These are phyloP conservation scores for Aspergillus caelatus DNA, from an alignment of 2,329 filamentous ascomycete species.

Conservation along the genomic window DNA sequence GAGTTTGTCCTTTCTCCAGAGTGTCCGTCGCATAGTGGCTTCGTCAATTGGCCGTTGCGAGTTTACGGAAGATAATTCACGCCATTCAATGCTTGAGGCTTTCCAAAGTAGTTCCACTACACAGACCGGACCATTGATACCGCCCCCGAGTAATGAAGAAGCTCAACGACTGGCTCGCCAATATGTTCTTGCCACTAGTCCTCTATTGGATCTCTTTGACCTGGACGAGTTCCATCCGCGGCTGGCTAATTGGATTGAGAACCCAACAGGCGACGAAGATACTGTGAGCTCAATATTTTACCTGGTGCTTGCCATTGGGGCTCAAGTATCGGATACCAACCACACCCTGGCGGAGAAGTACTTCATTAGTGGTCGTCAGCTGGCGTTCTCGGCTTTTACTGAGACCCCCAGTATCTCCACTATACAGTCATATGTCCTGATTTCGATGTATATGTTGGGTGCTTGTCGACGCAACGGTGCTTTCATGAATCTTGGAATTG, in stretches of 20 bases:
- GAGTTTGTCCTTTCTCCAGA: constrained; percentile 56
- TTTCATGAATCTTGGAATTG: constrained; percentile 56
- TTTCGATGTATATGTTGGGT: constrained; percentile 57
- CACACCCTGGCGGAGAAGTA: constrained; percentile 50
- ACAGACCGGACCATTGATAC: constrained; percentile 30
- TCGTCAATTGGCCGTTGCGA: constrained; percentile 47
- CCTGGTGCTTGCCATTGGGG: constrained; percentile 55
- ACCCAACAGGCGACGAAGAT: constrained; percentile 42
- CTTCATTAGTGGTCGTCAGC: constrained; percentile 50
- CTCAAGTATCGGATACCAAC: constrained; percentile 45
- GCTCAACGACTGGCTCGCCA: constrained; percentile 46
- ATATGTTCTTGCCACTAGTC: constrained; percentile 51
- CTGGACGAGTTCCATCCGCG: constrained; percentile 46
- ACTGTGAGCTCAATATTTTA: constrained; percentile 53
- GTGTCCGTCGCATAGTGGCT: constrained; percentile 54
- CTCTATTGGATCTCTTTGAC: constrained; percentile 54
- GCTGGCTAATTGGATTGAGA: constrained; percentile 41
- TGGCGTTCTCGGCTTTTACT: constrained; percentile 50
- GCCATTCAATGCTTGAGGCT: constrained; percentile 48
- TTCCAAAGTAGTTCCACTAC: constrained; percentile 35
- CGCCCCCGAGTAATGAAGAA: constrained; percentile 40
- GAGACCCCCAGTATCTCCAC: constrained; percentile 54
- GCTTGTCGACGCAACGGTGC: constrained; percentile 56
- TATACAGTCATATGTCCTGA: constrained; percentile 55
- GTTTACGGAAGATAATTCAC: constrained; percentile 44